Conservation (phyloP, 805 yeast species). For the Alloascoidea hylecoeti region DNA sequence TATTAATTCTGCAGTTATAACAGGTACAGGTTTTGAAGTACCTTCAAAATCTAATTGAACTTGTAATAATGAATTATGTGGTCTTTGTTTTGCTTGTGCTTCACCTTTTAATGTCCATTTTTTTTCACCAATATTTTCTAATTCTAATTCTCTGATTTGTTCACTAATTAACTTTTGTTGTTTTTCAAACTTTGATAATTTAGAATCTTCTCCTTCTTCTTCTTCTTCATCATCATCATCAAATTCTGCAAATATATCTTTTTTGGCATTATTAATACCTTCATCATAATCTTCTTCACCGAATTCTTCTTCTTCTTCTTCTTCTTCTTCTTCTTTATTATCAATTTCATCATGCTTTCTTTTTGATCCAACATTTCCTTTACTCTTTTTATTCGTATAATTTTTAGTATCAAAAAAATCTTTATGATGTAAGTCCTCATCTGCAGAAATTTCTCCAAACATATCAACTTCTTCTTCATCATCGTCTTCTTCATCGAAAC, state of each 20-base stretch:
- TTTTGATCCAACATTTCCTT: slow-evolving; percentile 27
- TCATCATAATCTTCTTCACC: slow-evolving; percentile 48
- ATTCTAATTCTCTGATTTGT: slow-evolving; percentile 70
- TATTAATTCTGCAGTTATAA: slow-evolving; percentile 79
- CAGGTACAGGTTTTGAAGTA: slow-evolving; percentile 91
- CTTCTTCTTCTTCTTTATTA: slow-evolving; percentile 4
- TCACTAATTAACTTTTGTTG: slow-evolving; percentile 66
- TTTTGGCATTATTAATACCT: slow-evolving; percentile 46
- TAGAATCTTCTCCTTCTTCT: slow-evolving; percentile 13
- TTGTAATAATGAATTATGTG: slow-evolving; percentile 67
- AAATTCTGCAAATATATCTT: slow-evolving; percentile 40
- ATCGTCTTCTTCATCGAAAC: slow-evolving; percentile 24
- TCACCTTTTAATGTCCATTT: slow-evolving; percentile 95
- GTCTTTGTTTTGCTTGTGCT: slow-evolving; percentile 67
- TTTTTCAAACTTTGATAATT: slow-evolving; percentile 64
- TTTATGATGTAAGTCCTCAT: slow-evolving; percentile 23
- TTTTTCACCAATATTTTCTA: slow-evolving; percentile 80
- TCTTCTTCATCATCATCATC: slow-evolving; percentile 22
- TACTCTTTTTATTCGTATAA: slow-evolving; percentile 37
- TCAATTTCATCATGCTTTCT: slow-evolving; percentile 4
- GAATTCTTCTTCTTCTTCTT: slow-evolving; percentile 14
- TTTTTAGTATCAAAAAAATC: slow-evolving; percentile 16
- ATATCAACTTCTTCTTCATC: slow-evolving; percentile 33
- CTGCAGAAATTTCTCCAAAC: slow-evolving; percentile 22
- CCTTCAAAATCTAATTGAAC: slow-evolving; percentile 85